phyloP scores from a whole-genome alignment of 257 asterid genomes.

The Eucommia ulmoides region DNA sequence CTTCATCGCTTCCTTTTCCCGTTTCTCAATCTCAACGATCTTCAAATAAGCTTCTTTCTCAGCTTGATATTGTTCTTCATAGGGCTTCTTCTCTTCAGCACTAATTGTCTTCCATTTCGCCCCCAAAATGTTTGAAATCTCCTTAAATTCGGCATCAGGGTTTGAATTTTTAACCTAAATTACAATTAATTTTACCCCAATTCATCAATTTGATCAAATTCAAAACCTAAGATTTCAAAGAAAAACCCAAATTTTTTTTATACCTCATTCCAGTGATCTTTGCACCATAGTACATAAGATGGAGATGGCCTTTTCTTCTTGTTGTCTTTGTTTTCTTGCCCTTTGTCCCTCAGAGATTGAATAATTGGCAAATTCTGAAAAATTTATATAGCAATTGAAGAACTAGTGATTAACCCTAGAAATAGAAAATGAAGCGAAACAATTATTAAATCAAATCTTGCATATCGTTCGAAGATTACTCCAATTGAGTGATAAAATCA shows the following conservation, averaged over 20 bases:
- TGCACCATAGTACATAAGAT: slow-evolving; percentile 71
- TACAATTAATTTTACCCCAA: too few species aligned
- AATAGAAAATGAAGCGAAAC: neutral
- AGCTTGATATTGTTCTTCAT: slow-evolving; percentile 65
- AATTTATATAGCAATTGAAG: neutral
- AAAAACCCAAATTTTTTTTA: neutral
- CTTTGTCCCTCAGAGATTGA: slow-evolving; percentile 28
- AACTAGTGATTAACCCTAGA: neutral
- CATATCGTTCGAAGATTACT: too few species aligned
- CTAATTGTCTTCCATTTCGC: slow-evolving; percentile 67
- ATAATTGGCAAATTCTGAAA: slow-evolving; percentile 42
- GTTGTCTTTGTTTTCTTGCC: slow-evolving; percentile 62
- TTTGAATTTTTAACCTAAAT: slow-evolving; percentile 58
- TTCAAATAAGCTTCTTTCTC: slow-evolving; percentile 74
- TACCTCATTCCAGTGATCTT: slow-evolving; percentile 92
- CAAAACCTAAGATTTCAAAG: neutral
- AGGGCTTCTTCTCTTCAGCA: slow-evolving; percentile 79
- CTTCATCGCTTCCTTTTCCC: slow-evolving; percentile 74
- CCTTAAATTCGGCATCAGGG: slow-evolving; percentile 73
- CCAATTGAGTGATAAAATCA: too few species aligned
- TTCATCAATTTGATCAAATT: too few species aligned
- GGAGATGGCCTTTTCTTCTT: slow-evolving; percentile 74
- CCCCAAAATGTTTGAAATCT: slow-evolving; percentile 46
- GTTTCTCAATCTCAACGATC: slow-evolving; percentile 55
- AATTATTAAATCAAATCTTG: too few species aligned